Conservation (phyloP, 2,329 filamentous ascomycete species). For the Aspergillus sclerotialis region DNA sequence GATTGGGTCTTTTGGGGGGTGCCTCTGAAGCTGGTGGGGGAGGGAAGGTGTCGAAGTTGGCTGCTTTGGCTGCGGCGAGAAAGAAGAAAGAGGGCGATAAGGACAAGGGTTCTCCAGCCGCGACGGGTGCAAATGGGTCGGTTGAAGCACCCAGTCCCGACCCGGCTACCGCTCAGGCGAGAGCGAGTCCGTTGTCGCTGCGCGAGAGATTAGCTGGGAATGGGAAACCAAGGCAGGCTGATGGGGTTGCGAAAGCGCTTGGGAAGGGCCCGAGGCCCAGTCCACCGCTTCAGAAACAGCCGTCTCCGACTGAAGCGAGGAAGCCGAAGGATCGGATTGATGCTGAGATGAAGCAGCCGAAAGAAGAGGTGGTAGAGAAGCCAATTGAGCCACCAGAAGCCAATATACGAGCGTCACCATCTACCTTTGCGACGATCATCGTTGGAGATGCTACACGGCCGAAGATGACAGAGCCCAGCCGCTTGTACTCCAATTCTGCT, state of each 20-base stretch:
- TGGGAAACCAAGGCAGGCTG: constrained; percentile 21
- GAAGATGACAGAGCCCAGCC: constrained; percentile 25
- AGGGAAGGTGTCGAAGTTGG: constrained; percentile 82
- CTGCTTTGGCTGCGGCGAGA: constrained; percentile 76
- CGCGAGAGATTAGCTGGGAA: constrained; percentile 31
- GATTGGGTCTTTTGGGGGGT: constrained; percentile 71
- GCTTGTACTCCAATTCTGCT: constrained; percentile 23
- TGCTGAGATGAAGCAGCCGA: constrained; percentile 2
- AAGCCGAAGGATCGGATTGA: constrained; percentile 4
- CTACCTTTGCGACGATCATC: constrained; percentile 44
- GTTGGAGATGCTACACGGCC: constrained; percentile 23
- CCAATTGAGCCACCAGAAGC: constrained; percentile 8
- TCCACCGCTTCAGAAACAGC: constrained; percentile 12
- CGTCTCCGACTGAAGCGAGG: constrained; percentile 12
- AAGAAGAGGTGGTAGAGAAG: constrained; percentile 4
- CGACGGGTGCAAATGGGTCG: constrained; percentile 3
- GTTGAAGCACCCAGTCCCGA: constrained; percentile 5
- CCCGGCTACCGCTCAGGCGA: constrained; percentile 12
- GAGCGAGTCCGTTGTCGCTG: constrained; percentile 25
- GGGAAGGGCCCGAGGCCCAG: constrained; percentile 5
- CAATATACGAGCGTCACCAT: constrained; percentile 41
- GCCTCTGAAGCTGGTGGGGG: constrained; percentile 43
- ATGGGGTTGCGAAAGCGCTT: constrained; percentile 12
- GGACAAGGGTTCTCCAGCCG: constrained; percentile 17
- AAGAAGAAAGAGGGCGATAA: constrained; percentile 73